Base-by-base conservation (phyloP, 2,329 filamentous ascomycete genomes). In the Xylaria multiplex region DNA sequence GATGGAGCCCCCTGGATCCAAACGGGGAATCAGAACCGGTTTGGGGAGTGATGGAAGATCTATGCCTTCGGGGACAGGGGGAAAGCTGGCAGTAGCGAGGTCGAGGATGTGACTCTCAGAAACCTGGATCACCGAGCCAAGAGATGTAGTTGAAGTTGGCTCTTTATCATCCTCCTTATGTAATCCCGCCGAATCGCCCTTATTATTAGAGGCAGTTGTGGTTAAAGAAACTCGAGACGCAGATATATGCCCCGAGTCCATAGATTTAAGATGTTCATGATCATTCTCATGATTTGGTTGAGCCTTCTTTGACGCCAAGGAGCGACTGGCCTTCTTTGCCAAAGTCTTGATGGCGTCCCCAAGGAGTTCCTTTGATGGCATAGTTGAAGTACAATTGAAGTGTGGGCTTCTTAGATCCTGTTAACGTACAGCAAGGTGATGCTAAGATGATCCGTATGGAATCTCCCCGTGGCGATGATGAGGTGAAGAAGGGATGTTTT, bases 1-100 rank as follows among this genome's bases (percentile, higher is more conserved):
- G 43, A 67, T 59, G 13, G 66, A 58, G 13, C 49, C 24, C 8
- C 70, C 72, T 24, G 70, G 70, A 35, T 64, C 59, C 30, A 73
- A n/a, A 35, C 73, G 70, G 13, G 73, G 71, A 16, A 73, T 67
- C 13, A 72, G 42, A 30, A 71, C 67, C 1, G 72, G 71, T 46
- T 71, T 72, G 5, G 69, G 57, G 49, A 73, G 60, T 35, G 55
- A 58, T 16, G 59, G 52, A 6, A 69, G 32, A 11, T 50, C 43
- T 45, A 57, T 22, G 46, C 61, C 50, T 30, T 54, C 42, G 0
- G 66, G 40, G 6, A 69, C 14, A 19, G 62, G 63, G 37, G 69
- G 61, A n/a, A 70, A 70, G 63, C 32, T 62, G 43, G 64, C 61
- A 14, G 67, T 67, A 2, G 69, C 67, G 45, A 68, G n/a, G 30